These are phyloP conservation scores for Fusarium coicis DNA, from an alignment of 2,329 filamentous ascomycete genomes.

Conservation along the genomic window DNA sequence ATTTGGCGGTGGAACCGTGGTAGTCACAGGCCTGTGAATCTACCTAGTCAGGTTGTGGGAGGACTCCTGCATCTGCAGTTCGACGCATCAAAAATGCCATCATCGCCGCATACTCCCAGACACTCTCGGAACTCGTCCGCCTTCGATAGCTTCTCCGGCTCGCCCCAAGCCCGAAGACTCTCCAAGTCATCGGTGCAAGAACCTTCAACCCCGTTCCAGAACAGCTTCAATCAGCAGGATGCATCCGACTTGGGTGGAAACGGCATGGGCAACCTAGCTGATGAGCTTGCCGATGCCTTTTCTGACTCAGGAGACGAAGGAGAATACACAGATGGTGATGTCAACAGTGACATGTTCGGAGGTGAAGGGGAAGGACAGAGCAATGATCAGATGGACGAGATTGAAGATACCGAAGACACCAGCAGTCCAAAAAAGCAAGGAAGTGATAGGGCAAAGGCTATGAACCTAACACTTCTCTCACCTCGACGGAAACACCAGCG, in stretches of 20 bases:
- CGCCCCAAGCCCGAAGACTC: slow-evolving; percentile 58
- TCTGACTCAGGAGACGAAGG: slow-evolving; percentile 72
- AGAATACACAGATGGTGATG: slow-evolving; percentile 58
- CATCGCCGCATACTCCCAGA: slow-evolving; percentile 65
- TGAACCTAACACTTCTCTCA: slow-evolving; percentile 58
- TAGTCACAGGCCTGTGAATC: slow-evolving; percentile 26
- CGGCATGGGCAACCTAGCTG: slow-evolving; percentile 80
- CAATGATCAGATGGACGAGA: slow-evolving; percentile 22
- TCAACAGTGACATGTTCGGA: slow-evolving; percentile 37
- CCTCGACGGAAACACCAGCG: slow-evolving; percentile 61
- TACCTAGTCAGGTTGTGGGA: slow-evolving; percentile 9
- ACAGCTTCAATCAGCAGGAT: slow-evolving; percentile 62
- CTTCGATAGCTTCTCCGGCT: slow-evolving; percentile 60
- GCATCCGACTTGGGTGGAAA: slow-evolving; percentile 61
- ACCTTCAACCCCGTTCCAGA: slow-evolving; percentile 59
- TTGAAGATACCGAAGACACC: slow-evolving; percentile 12
- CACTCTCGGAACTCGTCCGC: slow-evolving; percentile 69
- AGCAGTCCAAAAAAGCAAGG: slow-evolving; percentile 31
- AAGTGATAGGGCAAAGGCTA: slow-evolving; percentile 47
- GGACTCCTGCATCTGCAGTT: slow-evolving; percentile 15
- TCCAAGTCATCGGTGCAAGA: slow-evolving; percentile 65
- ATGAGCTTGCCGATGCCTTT: slow-evolving; percentile 81
- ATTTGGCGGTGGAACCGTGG: slow-evolving; percentile 28
- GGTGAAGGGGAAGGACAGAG: slow-evolving; percentile 5
- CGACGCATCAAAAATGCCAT: slow-evolving; percentile 45